Conservation (phyloP, 1,284 basidiomycete genomes). For the Phellopilus nigrolimitatus region DNA sequence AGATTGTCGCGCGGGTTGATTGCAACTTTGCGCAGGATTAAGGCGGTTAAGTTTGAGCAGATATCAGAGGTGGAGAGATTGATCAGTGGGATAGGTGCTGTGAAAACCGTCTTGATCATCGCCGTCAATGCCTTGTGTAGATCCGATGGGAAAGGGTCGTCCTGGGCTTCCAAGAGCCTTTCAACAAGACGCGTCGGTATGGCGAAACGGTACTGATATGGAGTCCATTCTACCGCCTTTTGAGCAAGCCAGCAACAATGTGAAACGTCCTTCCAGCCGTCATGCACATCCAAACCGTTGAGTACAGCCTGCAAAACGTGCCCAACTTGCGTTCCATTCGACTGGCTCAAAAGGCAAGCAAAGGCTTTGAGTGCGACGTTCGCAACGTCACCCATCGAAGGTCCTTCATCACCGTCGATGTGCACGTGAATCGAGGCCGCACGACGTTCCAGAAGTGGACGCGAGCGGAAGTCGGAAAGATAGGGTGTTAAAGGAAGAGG, state of each 20-base stretch:
- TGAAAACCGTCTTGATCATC: constrained; percentile 85
- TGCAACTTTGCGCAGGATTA: constrained; percentile 70
- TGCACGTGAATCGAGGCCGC: constrained; percentile 87
- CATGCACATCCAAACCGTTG: constrained; percentile 56
- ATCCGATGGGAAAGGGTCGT: constrained; percentile 44
- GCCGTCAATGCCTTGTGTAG: constrained; percentile 69
- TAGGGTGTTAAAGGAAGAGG: constrained; percentile 60
- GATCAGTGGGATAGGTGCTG: constrained; percentile 76
- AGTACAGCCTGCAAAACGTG: constrained; percentile 69
- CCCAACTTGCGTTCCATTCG: constrained; percentile 73
- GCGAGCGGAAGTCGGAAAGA: constrained; percentile 73
- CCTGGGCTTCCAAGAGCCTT: constrained; percentile 66
- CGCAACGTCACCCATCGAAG: constrained; percentile 69
- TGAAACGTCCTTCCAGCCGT: constrained; percentile 68
- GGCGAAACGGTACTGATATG: constrained; percentile 89
- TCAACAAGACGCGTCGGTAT: constrained; percentile 86
- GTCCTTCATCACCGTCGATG: constrained; percentile 83
- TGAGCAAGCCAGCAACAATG: constrained; percentile 83
- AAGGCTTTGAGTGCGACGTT: constrained; percentile 71
- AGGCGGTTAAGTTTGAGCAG: constrained; percentile 68
- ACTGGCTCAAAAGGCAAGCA: constrained; percentile 70
- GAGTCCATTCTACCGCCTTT: constrained; percentile 77
- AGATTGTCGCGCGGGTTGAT: constrained; percentile 64
- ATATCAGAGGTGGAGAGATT: constrained; percentile 92
- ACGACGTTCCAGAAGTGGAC: constrained; percentile 71